A percentile compares a stretch with the other conserved stretches of the same genome.
Evolutionary conservation across 2,329 filamentous ascomycete species (phyloP).

Genomic region (Calonectria hawksworthii): DNA sequence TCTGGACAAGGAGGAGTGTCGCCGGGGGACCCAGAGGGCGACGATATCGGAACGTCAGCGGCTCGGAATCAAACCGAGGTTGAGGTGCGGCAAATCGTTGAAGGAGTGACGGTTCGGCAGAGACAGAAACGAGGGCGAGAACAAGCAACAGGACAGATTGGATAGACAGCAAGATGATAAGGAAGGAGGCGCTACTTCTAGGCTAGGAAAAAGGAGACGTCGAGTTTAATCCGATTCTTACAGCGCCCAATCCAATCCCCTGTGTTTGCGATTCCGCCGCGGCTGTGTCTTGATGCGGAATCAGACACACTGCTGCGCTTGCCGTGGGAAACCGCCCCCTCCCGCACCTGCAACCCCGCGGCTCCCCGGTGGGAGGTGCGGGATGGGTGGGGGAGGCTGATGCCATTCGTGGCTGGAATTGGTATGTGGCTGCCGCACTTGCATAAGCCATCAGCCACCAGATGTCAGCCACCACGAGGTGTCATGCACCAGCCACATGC

Average conservation of each 20-base stretch:
- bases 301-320: constrained; percentile 13
- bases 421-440: background rate
- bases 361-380: constrained; percentile 25
- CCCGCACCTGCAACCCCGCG: constrained; percentile 32
- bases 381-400: constrained; percentile 44
- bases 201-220: constrained; percentile 7
- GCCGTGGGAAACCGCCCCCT: constrained; percentile 45
- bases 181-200: constrained; percentile 12
- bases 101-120: constrained; percentile 9
- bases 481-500: background rate
- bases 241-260: background rate
- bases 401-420: constrained; percentile 5
- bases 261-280: constrained; percentile 21
- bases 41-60: constrained; percentile 26
- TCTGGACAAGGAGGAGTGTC: constrained; percentile 5
- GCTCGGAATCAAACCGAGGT: constrained; percentile 24
- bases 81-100: background rate
- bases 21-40: constrained; percentile 24
- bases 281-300: constrained; percentile 33
- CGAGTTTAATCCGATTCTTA: constrained; percentile 24
- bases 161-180: background rate
- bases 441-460: background rate
- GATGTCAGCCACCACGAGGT: background rate
- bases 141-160: constrained; percentile 5
- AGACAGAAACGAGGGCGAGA: constrained; percentile 1